Evolutionary conservation across 768 basidiomycete species (phyloP), one percentile per base, ranked within the genome.

Genomic region (Coprinellus aureogranulatus): DNA sequence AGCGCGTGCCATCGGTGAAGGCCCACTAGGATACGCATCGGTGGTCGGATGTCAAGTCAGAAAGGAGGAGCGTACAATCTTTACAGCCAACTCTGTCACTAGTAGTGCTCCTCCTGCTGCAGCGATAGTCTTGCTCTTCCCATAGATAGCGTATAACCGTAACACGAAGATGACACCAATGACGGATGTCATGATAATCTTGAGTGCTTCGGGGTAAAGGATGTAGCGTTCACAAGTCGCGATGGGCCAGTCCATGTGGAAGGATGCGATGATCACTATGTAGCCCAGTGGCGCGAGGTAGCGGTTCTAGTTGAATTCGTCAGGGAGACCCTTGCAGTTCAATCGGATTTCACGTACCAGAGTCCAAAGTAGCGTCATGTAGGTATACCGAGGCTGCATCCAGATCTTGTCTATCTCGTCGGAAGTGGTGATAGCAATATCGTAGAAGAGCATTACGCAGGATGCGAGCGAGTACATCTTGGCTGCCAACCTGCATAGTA

Each of bases 381-480:
- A 59, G 0, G 69, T 65, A 44, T 67, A 70, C 48, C 62, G 66
- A 50, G 53, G 47, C 54, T 64, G 61, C 51, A 60, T 59, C 74
- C 73, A 75, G 28, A 75, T 68, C n/a, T 62, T 60, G 55, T 74
- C 72, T 12, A 76, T 65, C 50, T 76, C 75, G 18, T 74, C 67
- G 6, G 65, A 70, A 37, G 74, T 66, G 2, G 75, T 76, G 22
- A 76, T 61, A 23, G 55, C 44, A 14, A 75, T 72, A 53, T 76
- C 75, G 50, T 74, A 76, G 57, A 72, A 74, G 2, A 74, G 59
- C 72, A 75, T 72, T 18, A 72, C 74, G 62, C 72, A 75, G 18
- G 75, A 65, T 8, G 75, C 72, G 12, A 76, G 60, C 1, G 73
- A 75, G 57, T 70, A 74, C 67, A 74, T 69, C 57, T 75, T 73